Evolutionary conservation across 768 basidiomycete genomes (phyloP), one percentile per base, ranked within the genome.

Genomic region (Pleurotus djamor): DNA sequence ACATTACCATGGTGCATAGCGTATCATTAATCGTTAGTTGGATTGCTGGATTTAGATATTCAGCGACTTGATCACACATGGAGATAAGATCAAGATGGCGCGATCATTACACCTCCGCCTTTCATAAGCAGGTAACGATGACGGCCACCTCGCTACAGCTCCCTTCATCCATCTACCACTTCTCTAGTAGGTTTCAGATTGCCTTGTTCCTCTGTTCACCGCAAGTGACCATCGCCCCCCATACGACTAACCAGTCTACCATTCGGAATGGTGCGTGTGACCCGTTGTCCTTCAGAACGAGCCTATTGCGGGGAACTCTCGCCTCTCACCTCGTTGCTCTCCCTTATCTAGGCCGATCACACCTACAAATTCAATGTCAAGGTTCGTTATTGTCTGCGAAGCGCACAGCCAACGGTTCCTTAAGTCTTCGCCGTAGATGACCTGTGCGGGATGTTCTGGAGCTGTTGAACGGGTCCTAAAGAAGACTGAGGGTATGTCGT

Each of bases 351-450:
- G 61, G 59, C 51, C 38, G 69, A 71, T 61, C 76, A 81, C 61
- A 85, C 81, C 58, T 94, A 94, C 76, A 81, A 87, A 71, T 94
- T 92, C 69, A 80, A 92, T 65, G 92, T 94, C 73, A 92, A 92
- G 86, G 92, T 90, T 63, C 16, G 67, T 21, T 12, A 21, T 3
- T 7, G 16, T 45, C 5, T 48, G 16, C 59, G 28, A 13, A 8
- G 14, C 41, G 35, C 10, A 59, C 17, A 4, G 14, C 13, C 6
- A 17, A 33, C 4, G 7, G 5, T 17, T 16, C 32, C 14, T 28
- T 55, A 32, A 28, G 17, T 34, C n/a, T 21, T 9, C 43, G 21
- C 43, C 13, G 12, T 57, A 93, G 92, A 95, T 95, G 92, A 85
- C 89, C 41, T 96, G 94, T 76, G 68, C 71, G 33, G 94, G 94